phyloP scores from a whole-genome alignment of 768 basidiomycete genomes.

The Cystobasidium ongulense region DNA sequence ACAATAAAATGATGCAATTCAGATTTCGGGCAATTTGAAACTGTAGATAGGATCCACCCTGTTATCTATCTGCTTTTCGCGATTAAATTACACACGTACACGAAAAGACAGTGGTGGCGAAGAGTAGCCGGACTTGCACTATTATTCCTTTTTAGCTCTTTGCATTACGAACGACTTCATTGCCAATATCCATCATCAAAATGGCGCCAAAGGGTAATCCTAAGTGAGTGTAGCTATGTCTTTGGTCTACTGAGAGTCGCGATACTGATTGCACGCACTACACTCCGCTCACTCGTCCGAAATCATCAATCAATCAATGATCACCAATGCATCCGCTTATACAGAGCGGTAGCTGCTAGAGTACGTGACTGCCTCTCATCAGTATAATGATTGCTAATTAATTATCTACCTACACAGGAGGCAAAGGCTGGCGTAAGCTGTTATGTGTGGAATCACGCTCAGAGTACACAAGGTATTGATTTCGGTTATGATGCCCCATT shows the following conservation, averaged over 20 bases:
- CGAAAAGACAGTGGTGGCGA: no score
- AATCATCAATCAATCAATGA: not conserved
- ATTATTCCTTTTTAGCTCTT: not conserved
- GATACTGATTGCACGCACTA: not conserved
- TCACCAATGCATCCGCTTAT: not conserved
- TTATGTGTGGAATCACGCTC: no score
- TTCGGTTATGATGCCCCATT: not conserved
- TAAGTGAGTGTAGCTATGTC: not conserved
- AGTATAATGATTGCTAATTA: not conserved
- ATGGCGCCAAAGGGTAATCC: conserved; percentile 31
- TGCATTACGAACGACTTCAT: not conserved
- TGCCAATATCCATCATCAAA: not conserved
- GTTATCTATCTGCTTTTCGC: no score
- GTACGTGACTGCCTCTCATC: not conserved
- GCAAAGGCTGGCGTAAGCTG: conserved; percentile 23
- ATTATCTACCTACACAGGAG: not conserved
- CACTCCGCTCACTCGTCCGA: conserved; percentile 1
- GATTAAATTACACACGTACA: no score
- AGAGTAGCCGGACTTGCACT: not conserved
- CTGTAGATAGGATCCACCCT: no score
- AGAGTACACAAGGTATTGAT: no score
- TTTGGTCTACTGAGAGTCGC: not conserved
- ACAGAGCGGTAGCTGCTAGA: conserved; percentile 27
- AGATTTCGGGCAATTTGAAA: no score
- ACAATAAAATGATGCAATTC: no score